Base-by-base conservation (phyloP, 148 eudicot species). In the Amaranthus cruentus region DNA sequence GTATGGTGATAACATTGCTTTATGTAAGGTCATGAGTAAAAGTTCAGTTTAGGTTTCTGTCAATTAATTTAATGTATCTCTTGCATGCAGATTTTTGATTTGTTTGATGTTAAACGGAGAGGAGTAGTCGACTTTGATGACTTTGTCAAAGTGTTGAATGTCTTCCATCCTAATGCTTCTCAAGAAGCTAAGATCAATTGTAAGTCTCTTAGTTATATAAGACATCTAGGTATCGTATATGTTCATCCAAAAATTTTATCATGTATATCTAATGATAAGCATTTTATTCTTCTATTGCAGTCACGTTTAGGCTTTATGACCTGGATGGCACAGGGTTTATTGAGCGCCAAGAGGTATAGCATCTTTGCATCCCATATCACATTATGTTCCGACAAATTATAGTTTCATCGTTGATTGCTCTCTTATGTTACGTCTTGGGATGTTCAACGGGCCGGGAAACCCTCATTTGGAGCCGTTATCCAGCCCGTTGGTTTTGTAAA, bases 81-180 rank as follows among this genome's bases (percentile, higher is more conserved):
- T 74, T 66, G 13, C 58, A n/a, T 74, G 75, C 93, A 93, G 98
- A 86, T 93, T 44, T 93, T 93, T 84, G 93, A 93, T 78, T 85
- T 93, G 59, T 93, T 93, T 83, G 98, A 93, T 81, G 96, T 84
- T 70, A 88, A 90, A 75, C 85, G 78, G 18, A 93, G 83, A 80
- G 98, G 98, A 28, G 91, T 84, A 47, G 90, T 93, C 75, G 98
- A 93, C 81, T 93, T 93, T 76, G 98, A 90, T 56, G 98, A 93
- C 83, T 93, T 93, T 78, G 96, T 93, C 54, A 81, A 89, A 83
- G 78, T 93, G 70, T 87, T 93, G 2, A 87, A 83, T 59, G 90
- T 93, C 71, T 93, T 93, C 85, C 98, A 93, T 75, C 96, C 96
- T 53, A 93, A 90, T 83, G 94, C 91, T 74, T 87, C 96, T 18